Percentiles rank a stretch among this genome's conserved stretches.
Evolutionary conservation across 192 early-diverging fungal species (phyloP).

Genomic region (Podila clonocystis): DNA sequence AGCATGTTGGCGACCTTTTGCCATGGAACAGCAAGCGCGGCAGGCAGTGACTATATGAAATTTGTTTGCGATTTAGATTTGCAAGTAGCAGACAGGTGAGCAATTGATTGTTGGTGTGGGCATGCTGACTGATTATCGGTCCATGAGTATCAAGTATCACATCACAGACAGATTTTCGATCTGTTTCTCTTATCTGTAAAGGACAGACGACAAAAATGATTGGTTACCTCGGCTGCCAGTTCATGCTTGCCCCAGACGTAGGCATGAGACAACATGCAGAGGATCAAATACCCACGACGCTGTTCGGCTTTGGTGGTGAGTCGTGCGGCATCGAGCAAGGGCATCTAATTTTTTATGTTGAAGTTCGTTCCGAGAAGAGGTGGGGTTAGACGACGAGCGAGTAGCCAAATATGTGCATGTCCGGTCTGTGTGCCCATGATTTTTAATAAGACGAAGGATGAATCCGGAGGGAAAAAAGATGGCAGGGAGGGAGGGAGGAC

Average conservation of each 20-base stretch:
- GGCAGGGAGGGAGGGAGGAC: not conserved
- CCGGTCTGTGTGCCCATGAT: too few relatives aligned
- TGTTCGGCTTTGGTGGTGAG: constrained; percentile 76
- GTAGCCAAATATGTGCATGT: not conserved
- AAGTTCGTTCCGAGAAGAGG: not conserved
- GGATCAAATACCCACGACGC: constrained; percentile 86
- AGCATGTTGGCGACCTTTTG: constrained; percentile 75
- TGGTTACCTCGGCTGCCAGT: constrained; percentile 68
- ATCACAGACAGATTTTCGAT: not conserved
- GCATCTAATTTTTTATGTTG: constrained; percentile 66
- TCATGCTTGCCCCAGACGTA: constrained; percentile 93
- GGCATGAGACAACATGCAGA: constrained; percentile 90
- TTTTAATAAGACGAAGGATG: not conserved
- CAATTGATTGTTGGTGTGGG: not conserved
- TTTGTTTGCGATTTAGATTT: not conserved
- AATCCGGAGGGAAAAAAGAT: not conserved
- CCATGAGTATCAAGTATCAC: not conserved
- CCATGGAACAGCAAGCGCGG: constrained; percentile 87
- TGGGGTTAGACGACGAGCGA: not conserved
- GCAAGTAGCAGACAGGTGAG: not conserved
- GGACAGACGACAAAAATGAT: not conserved
- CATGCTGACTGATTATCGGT: not conserved
- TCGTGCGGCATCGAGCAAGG: constrained; percentile 70
- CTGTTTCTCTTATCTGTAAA: not conserved
- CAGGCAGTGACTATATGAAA: constrained; percentile 71